These are phyloP conservation scores for Gleditsia sinensis DNA, from an alignment of 306 rosid genomes.

Conservation along the genomic window DNA sequence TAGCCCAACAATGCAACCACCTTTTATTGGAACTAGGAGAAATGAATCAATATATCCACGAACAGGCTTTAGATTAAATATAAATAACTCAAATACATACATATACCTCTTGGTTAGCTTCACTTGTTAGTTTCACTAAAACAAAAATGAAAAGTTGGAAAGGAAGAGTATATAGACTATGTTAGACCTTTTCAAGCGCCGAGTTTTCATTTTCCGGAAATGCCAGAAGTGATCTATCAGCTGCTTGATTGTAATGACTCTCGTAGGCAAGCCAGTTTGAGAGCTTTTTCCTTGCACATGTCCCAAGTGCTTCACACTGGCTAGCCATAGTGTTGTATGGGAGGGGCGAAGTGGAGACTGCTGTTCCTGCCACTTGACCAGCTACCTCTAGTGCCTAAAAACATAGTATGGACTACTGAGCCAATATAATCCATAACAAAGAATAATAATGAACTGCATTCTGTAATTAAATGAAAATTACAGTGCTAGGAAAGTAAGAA, in stretches of 20 bases:
- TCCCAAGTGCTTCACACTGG: conserved; percentile 94
- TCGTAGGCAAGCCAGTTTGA: conserved; percentile 90
- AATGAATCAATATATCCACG: neutral
- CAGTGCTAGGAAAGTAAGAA: conserved; percentile 7
- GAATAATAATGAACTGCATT: neutral
- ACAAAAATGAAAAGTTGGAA: neutral
- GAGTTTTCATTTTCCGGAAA: conserved; percentile 40
- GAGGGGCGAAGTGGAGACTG: conserved; percentile 79
- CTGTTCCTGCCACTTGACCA: conserved; percentile 88
- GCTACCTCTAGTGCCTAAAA: conserved; percentile 95
- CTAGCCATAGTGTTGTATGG: conserved; percentile 94
- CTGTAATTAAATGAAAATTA: neutral
- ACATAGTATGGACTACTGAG: conserved; percentile 3
- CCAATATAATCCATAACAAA: neutral
- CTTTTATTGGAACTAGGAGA: neutral
- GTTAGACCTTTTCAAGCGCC: conserved; percentile 57
- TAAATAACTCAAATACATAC: neutral
- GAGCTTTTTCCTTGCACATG: conserved; percentile 84
- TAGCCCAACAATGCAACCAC: neutral
- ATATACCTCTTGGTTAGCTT: neutral
- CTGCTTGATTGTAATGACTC: conserved; percentile 47
- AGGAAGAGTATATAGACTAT: neutral
- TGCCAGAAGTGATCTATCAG: conserved; percentile 43
- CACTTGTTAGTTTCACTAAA: neutral
- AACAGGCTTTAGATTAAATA: neutral